phyloP scores from a whole-genome alignment of 2,329 filamentous ascomycete genomes.

The Colletotrichum viniferum region DNA sequence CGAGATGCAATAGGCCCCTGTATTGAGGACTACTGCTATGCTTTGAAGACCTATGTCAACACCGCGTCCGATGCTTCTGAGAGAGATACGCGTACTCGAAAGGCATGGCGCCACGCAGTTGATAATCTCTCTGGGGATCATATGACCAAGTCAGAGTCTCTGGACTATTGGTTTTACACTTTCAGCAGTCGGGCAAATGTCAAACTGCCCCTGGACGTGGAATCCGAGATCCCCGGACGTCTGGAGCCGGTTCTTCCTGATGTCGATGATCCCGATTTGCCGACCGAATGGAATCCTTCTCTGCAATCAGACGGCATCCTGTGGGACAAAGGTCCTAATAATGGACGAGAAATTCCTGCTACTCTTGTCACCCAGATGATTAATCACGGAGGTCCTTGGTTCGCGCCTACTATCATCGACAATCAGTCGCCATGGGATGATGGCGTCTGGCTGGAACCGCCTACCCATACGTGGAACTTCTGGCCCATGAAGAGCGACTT shows the following conservation, averaged over 20 bases:
- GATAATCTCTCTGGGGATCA: not conserved
- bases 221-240: not conserved
- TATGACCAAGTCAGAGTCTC: conserved; percentile 16
- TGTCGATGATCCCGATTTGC: not conserved
- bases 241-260: not conserved
- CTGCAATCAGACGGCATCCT: not conserved
- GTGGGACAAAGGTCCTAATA: not conserved
- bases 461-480: not conserved
- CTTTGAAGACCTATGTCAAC: not conserved
- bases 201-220: not conserved
- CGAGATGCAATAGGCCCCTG: not conserved
- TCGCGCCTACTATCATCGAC: not conserved
- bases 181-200: not conserved
- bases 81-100: not conserved
- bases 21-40: not conserved
- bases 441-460: not conserved
- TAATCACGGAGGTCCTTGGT: not conserved
- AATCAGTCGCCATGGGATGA: not conserved
- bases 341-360: not conserved
- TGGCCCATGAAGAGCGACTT: not conserved
- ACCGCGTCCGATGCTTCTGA: not conserved
- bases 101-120: not conserved
- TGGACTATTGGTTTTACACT: not conserved
- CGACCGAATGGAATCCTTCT: not conserved
- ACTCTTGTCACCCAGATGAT: not conserved